A percentile compares a stretch with the other conserved stretches of the same genome.
Evolutionary conservation across 768 basidiomycete species (phyloP).

Genomic region (Leccinum disarticulatum): DNA sequence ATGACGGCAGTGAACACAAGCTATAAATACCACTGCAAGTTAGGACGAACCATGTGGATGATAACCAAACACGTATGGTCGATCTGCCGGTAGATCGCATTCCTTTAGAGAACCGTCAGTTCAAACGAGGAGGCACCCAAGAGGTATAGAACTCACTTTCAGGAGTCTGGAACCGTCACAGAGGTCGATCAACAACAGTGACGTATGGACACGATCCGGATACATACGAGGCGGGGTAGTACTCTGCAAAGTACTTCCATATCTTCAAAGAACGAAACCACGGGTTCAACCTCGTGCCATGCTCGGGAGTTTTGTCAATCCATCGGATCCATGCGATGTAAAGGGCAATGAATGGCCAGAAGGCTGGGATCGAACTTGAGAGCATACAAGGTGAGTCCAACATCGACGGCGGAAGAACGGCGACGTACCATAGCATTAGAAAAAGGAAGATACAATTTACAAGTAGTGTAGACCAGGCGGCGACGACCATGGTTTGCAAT

Average conservation of each 20-base stretch:
- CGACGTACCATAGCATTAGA: slow-evolving; percentile 74
- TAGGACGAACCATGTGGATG: slow-evolving; percentile 84
- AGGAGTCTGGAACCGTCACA: slow-evolving; percentile 12
- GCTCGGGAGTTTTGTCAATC: slow-evolving; percentile 75
- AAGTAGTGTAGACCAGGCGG: slow-evolving; percentile 83
- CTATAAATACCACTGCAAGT: not conserved
- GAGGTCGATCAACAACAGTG: not conserved
- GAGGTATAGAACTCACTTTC: slow-evolving; percentile 34
- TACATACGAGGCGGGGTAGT: slow-evolving; percentile 87
- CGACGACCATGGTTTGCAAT: slow-evolving; percentile 87
- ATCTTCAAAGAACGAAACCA: slow-evolving; percentile 72
- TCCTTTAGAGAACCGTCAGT: slow-evolving; percentile 43
- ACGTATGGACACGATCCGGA: not conserved
- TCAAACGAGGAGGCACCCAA: not conserved
- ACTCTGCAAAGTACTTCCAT: slow-evolving; percentile 91
- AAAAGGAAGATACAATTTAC: slow-evolving; percentile 65
- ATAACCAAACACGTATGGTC: slow-evolving; percentile 96
- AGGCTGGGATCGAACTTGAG: slow-evolving; percentile 76
- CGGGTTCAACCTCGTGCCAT: slow-evolving; percentile 65
- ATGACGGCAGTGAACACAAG: slow-evolving; percentile 2
- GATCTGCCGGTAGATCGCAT: slow-evolving; percentile 84
- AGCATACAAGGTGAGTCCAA: not conserved
- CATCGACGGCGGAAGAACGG: not conserved
- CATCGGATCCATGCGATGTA: slow-evolving; percentile 80
- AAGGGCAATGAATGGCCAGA: slow-evolving; percentile 81